Conservation (phyloP, 768 basidiomycete species). For the Auricularia auricula-judae region DNA sequence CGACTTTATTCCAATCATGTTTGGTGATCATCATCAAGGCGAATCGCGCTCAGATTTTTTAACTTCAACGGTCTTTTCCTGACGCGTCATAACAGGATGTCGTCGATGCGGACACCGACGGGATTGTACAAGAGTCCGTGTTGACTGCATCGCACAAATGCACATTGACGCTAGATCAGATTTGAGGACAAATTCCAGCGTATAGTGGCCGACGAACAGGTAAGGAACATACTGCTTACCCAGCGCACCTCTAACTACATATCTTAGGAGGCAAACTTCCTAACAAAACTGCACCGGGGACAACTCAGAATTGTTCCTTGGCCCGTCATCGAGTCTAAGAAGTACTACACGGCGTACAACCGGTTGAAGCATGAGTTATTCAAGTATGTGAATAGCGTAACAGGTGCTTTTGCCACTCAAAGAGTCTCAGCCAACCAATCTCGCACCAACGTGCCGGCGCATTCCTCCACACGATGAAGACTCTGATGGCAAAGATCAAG, state of each 20-base stretch:
- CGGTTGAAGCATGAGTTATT: constrained; percentile 31
- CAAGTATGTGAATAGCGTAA: neutral
- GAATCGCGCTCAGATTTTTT: neutral
- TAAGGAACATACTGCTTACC: neutral
- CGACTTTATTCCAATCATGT: constrained; percentile 45
- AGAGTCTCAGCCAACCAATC: constrained; percentile 29
- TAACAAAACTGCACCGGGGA: constrained; percentile 46
- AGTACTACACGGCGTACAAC: constrained; percentile 46
- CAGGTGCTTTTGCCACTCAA: neutral
- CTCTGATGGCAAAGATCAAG: constrained; percentile 58
- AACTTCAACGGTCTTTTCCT: too few relatives aligned
- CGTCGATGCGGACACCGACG: constrained; percentile 46
- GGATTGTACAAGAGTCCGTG: constrained; percentile 47
- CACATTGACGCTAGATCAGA: neutral
- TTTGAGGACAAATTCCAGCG: constrained; percentile 31
- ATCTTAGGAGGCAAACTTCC: constrained; percentile 39
- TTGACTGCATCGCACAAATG: neutral
- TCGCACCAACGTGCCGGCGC: constrained; percentile 44
- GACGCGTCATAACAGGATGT: constrained; percentile 34
- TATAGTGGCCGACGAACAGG: constrained; percentile 49
- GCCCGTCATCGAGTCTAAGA: constrained; percentile 53
- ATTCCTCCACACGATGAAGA: constrained; percentile 48
- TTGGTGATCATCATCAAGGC: constrained; percentile 57
- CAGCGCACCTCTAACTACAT: neutral
- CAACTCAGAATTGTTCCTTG: constrained; percentile 49